phyloP scores from a whole-genome alignment of 1,284 basidiomycete species.

The Phenoliferia sp. region DNA sequence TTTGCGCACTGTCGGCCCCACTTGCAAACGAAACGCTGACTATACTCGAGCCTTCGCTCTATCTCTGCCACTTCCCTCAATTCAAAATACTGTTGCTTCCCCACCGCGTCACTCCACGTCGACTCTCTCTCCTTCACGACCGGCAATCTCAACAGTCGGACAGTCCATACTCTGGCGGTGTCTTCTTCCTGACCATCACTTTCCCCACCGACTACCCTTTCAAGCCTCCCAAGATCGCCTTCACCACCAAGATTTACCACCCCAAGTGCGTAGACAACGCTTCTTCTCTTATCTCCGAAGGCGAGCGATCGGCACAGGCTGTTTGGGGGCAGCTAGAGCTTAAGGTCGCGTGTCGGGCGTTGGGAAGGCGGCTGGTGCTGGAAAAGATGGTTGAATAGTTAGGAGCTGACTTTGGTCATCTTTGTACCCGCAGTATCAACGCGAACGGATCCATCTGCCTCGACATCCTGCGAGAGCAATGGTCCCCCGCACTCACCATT shows the following conservation, averaged over 20 bases:
- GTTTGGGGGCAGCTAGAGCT: no score
- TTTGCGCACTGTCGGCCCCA: background rate
- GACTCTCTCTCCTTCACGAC: constrained; percentile 1
- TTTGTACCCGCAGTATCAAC: constrained; percentile 85
- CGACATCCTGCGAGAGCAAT: constrained; percentile 54
- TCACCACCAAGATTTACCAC: constrained; percentile 72
- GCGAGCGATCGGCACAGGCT: background rate
- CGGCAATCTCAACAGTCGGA: constrained; percentile 48
- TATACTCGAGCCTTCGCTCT: constrained; percentile 36
- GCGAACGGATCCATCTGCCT: constrained; percentile 97
- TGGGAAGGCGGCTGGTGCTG: no score
- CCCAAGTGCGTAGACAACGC: constrained; percentile 38
- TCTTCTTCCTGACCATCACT: constrained; percentile 56
- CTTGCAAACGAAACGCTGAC: background rate
- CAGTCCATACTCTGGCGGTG: constrained; percentile 58
- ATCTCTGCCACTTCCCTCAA: constrained; percentile 37
- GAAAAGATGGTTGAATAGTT: no score
- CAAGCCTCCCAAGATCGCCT: constrained; percentile 98
- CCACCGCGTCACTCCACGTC: background rate
- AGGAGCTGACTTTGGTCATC: background rate
- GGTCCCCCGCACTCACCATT: constrained; percentile 96
- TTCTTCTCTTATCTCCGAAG: background rate
- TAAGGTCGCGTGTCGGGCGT: background rate
- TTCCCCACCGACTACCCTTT: constrained; percentile 96
- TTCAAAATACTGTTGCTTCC: background rate